Conservation (phyloP, 2,329 filamentous ascomycete genomes). For the Talaromyces sp. region DNA sequence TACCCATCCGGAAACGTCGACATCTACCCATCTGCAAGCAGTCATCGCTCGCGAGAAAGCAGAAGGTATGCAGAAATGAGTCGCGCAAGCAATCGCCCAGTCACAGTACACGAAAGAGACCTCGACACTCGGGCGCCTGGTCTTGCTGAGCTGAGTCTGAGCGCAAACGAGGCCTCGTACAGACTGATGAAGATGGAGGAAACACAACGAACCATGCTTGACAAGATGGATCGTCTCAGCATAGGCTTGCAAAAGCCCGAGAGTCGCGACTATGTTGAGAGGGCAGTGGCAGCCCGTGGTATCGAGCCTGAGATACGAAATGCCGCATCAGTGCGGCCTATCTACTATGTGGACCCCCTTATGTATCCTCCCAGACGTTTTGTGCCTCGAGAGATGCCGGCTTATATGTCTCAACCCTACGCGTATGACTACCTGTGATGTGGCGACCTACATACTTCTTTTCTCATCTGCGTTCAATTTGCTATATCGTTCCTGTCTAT, state of each 20-base stretch:
- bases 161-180: neutral
- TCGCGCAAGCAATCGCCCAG: neutral
- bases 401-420: slow-evolving; percentile 12
- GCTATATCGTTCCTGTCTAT: neutral
- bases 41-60: neutral
- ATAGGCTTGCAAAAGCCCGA: neutral
- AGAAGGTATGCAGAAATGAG: neutral
- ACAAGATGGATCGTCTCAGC: neutral
- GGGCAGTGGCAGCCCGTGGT: neutral
- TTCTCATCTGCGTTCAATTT: neutral
- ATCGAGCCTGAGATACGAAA: slow-evolving; percentile 1
- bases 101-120: neutral
- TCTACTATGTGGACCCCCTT: slow-evolving; percentile 17
- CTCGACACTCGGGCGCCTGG: neutral
- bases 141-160: neutral
- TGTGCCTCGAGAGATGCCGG: slow-evolving; percentile 17
- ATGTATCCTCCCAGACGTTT: slow-evolving; percentile 22
- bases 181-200: slow-evolving; percentile 10
- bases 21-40: slow-evolving; percentile 26
- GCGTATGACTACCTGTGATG: slow-evolving; percentile 14
- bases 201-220: neutral
- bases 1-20: slow-evolving; percentile 25
- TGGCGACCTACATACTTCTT: neutral
- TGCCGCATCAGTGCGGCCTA: neutral
- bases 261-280: neutral